Conservation (phyloP, 495 filamentous ascomycete genomes). For the Staphylotrichum longicolle region DNA sequence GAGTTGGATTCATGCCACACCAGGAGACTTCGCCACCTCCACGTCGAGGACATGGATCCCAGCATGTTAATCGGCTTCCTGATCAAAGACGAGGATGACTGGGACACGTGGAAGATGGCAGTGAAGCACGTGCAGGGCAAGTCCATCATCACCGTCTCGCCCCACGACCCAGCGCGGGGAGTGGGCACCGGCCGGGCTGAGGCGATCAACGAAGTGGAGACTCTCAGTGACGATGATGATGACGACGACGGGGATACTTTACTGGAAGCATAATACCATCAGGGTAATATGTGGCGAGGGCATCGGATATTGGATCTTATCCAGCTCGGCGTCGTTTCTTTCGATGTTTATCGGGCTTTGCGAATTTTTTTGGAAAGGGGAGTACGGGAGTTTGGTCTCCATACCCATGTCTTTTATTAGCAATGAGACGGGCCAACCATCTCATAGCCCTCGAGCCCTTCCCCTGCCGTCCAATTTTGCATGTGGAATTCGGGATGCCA, state of each 20-base stretch:
- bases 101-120: slow-evolving; percentile 71
- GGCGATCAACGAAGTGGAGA: slow-evolving; percentile 88
- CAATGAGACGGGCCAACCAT: too few species aligned
- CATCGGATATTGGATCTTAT: neutral
- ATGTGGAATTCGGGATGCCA: too few species aligned
- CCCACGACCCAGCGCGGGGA: slow-evolving; percentile 59
- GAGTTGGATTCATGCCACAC: slow-evolving; percentile 87
- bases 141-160: slow-evolving; percentile 76
- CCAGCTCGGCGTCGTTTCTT: too few species aligned
- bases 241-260: slow-evolving; percentile 57
- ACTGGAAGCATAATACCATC: slow-evolving; percentile 31
- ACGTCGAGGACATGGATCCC: slow-evolving; percentile 92
- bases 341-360: too few species aligned
- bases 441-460: too few species aligned
- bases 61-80: slow-evolving; percentile 99
- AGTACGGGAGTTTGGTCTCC: too few species aligned
- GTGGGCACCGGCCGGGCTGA: slow-evolving; percentile 57
- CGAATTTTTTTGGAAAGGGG: too few species aligned
- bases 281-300: neutral
- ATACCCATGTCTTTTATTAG: too few species aligned
- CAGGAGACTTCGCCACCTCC: slow-evolving; percentile 72
- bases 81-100: slow-evolving; percentile 78
- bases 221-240: slow-evolving; percentile 54
- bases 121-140: slow-evolving; percentile 72
- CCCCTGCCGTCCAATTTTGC: too few species aligned